Percentiles rank a stretch among this genome's conserved stretches.
Conservation (phyloP, 2,329 filamentous ascomycete species). For the Penicillium psychrosexuale region DNA sequence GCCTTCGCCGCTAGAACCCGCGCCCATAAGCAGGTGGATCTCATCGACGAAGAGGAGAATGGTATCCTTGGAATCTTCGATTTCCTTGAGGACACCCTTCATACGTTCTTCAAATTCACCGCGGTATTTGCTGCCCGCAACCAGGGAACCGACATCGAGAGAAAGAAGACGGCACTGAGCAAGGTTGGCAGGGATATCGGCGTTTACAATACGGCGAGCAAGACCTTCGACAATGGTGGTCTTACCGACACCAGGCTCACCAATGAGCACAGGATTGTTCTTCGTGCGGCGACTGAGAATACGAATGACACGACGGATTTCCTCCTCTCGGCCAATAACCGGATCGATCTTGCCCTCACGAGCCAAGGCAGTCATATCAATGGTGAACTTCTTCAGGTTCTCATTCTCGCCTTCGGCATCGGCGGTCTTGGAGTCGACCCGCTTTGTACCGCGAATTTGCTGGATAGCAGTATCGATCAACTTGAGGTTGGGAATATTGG, state of each 20-base stretch:
- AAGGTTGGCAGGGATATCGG: constrained; percentile 92
- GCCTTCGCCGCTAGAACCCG: constrained; percentile 88
- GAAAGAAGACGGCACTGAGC: constrained; percentile 92
- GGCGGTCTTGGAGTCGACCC: constrained; percentile 93
- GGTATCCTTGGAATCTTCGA: constrained; percentile 89
- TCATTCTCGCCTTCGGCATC: constrained; percentile 89
- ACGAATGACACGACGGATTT: constrained; percentile 85
- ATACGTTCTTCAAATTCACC: constrained; percentile 99
- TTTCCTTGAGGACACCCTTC: constrained; percentile 98
- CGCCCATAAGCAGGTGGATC: constrained; percentile 97
- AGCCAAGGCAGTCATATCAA: constrained; percentile 96
- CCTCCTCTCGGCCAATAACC: constrained; percentile 93
- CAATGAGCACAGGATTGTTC: constrained; percentile 97
- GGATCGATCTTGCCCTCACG: constrained; percentile 97
- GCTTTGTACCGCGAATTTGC: constrained; percentile 84
- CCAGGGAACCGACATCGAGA: constrained; percentile 88
- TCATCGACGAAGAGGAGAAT: constrained; percentile 98
- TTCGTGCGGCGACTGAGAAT: constrained; percentile 92
- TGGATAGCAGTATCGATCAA: constrained; percentile 86
- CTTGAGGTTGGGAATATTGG: constrained; percentile 88
- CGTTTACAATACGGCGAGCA: constrained; percentile 91
- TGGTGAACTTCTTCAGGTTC: constrained; percentile 95
- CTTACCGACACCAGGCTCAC: constrained; percentile 97
- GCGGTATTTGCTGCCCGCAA: constrained; percentile 96
- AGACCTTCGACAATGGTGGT: constrained; percentile 96